phyloP scores from a whole-genome alignment of 805 yeast species.

The Barnettozyma wickerhamii region DNA sequence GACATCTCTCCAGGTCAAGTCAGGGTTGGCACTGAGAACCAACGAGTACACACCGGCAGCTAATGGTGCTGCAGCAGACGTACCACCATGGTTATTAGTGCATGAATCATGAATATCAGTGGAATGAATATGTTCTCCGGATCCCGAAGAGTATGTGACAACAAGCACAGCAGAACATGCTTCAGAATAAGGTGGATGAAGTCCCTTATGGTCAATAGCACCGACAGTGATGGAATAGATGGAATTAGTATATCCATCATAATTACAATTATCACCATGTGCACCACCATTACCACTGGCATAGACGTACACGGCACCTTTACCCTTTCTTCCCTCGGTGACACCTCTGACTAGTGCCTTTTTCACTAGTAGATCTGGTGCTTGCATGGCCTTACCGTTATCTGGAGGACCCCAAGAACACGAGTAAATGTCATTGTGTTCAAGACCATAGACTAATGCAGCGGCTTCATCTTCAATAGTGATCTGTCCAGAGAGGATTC shows the following conservation, averaged over 20 bases:
- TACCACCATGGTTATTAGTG: conserved; percentile 82
- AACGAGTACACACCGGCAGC: conserved; percentile 95
- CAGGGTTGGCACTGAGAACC: conserved; percentile 77
- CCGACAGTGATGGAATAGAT: conserved; percentile 94
- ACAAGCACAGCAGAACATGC: conserved; percentile 93
- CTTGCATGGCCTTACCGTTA: conserved; percentile 82
- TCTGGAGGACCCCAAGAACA: conserved; percentile 99
- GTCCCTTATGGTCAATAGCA: conserved; percentile 82
- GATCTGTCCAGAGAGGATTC: conserved; percentile 79
- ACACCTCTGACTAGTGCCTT: conserved; percentile 84
- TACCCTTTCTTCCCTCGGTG: conserved; percentile 70
- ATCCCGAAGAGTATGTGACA: conserved; percentile 89
- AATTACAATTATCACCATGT: conserved; percentile 86
- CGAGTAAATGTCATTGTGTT: conserved; percentile 87
- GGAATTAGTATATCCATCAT: conserved; percentile 95
- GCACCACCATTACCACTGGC: conserved; percentile 94
- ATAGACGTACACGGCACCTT: conserved; percentile 89
- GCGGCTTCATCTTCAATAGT: conserved; percentile 89
- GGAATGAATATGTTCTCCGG: conserved; percentile 84
- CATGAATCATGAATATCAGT: conserved; percentile 74
- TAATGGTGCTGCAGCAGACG: conserved; percentile 97
- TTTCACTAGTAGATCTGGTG: conserved; percentile 72
- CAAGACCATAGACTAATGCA: conserved; percentile 74
- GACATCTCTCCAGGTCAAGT: conserved; percentile 91
- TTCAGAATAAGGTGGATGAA: conserved; percentile 88